Evolutionary conservation across 202 grass and related monocot species (phyloP), one percentile per base, ranked within the genome.

Genomic region (Digitaria exilis): DNA sequence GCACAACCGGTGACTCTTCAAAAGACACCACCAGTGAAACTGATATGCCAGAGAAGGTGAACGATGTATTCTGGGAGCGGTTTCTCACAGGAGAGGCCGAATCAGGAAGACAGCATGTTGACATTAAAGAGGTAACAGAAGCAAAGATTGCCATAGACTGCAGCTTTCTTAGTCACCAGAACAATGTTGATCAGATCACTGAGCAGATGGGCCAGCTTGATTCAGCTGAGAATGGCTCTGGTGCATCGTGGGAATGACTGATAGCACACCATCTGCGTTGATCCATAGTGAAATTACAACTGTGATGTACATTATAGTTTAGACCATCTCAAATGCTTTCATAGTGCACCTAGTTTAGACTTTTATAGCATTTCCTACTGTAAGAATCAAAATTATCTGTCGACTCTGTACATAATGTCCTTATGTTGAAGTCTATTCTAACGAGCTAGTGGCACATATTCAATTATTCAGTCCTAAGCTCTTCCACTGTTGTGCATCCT

Each of bases 11-110:
- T 12, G 80, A 86, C 75, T 76, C 89, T 19, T 78, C 86, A 10
- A 88, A 93, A 54, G 84, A 80, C 25, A 78, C 63, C 41, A 81
- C 50, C 46, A 57, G 25, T 18, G 86, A 69, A 28, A 81, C 76
- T 4, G 60, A 30, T 6, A 82, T 81, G 22, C 75, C 69, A 11
- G 55, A 13, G 4, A 79, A 39, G 42, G 73, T 31, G 54, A 97
- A 95, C 71, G 95, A 98, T 82, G n/a, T 82, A 0, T 98, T 98
- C 79, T 96, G 96, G 96, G 96, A 89, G 65, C 87, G 89, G 82
- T 96, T 99, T 78, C 90, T 96, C 63, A 90, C 86, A 14, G 96
- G 94, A 39, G 75, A 62, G 61, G 89, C 26, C 6, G 73, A 79
- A 24, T 84, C 72, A 48, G 84, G 78, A 58, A 57, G 79, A 65